Conservation (phyloP, 176 grass and related monocot species). For the Hordeum marinum region DNA sequence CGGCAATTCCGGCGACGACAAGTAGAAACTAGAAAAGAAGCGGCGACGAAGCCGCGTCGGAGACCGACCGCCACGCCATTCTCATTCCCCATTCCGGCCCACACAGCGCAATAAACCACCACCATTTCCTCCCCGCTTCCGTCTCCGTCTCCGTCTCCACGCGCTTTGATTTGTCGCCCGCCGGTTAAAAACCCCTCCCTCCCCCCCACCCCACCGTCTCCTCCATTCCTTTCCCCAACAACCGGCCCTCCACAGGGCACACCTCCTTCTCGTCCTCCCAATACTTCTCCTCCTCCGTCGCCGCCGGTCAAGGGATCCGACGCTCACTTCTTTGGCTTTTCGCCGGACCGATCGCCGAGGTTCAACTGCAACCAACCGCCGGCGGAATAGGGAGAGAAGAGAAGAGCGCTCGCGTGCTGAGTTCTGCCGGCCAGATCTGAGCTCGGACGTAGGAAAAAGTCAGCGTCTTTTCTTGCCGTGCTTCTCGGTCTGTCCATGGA, state of each 20-base stretch:
- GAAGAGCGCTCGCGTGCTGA: no score
- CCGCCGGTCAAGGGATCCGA: background rate
- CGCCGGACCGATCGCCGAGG: background rate
- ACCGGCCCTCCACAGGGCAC: background rate
- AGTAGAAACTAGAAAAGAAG: background rate
- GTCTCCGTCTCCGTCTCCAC: background rate
- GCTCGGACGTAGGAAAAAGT: background rate
- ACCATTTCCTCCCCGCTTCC: background rate
- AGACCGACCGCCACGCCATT: background rate
- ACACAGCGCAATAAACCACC: background rate
- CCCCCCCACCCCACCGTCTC: background rate
- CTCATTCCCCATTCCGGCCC: background rate
- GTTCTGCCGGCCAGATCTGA: constrained; percentile 8
- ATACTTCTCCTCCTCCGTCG: background rate
- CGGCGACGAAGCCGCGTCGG: background rate
- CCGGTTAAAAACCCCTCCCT: constrained; percentile 13
- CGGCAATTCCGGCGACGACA: background rate
- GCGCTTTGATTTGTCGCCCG: background rate
- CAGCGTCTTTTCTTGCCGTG: background rate
- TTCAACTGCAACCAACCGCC: accelerated
- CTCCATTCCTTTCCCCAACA: background rate
- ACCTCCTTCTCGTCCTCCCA: background rate
- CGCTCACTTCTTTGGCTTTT: no score
- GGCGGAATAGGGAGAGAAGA: background rate
- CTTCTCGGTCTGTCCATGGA: background rate